Evolutionary conservation across 176 grass and related monocot genomes (phyloP), one percentile per base, ranked within the genome.

Genomic region (Musa troglodytarum): DNA sequence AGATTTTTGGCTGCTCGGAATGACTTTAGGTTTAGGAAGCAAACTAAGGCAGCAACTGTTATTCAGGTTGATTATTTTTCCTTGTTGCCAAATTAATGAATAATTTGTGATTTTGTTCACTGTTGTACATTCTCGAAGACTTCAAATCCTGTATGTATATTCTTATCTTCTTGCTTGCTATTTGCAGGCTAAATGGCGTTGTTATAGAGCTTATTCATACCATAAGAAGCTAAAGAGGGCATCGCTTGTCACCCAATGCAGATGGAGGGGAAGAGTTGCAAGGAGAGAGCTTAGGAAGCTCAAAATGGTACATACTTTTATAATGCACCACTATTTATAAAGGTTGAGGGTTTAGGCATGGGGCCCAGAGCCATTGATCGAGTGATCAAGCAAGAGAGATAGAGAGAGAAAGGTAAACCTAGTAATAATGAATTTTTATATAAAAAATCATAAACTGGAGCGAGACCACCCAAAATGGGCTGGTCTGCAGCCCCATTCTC

Each of bases 241-340:
- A 75, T 77, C 88, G 72, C 81, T 97, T 79, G 80, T 82, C 74
- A 97, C 88, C 57, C 94, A 97, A 78, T 97, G 90, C 83, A 82
- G 86, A 54, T 93, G 94, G 88, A 93, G 94, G 91, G 90, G 88
- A 83, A 97, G 74, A 65, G 79, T 87, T 80, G 94, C 88, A 63
- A 93, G 86, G 71, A 91, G 77, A 78, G 90, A 97, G 80, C 87
- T 97, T 75, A 86, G 84, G 8, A 91, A 93, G 8, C 90, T 97
- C 71, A 97, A 97, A 91, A 73, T 91, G 94, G 94, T 91, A 89
- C 53, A 10, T 81, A 57, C 72, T 63, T 11, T 52, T 43, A 21
- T 53, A 75, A 76, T 53, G 65, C 24, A 73, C 3, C 49, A 65
- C 50, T 21, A 29, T 71, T 61, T 16, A 23, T 15, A 17, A 22